These are phyloP conservation scores for Madurella fahalii DNA, from an alignment of 2,329 filamentous ascomycete species.

Conservation along the genomic window DNA sequence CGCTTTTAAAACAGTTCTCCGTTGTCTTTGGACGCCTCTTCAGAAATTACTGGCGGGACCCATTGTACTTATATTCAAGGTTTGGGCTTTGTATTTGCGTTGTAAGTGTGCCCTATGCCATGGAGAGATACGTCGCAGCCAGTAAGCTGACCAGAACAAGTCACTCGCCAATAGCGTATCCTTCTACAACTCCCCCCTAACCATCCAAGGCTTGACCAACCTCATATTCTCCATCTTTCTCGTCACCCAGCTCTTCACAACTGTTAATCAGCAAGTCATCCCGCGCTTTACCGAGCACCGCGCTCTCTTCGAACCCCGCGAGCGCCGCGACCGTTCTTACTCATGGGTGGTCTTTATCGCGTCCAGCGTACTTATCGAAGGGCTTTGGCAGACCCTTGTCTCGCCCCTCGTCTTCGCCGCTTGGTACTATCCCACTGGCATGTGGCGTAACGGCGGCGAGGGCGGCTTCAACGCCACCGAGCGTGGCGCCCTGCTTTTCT, in stretches of 20 bases:
- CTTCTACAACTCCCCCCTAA: constrained; percentile 50
- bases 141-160: too few species aligned
- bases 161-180: too few species aligned
- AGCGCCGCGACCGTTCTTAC: neutral
- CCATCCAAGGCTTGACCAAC: constrained; percentile 63
- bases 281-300: neutral
- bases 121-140: too few species aligned
- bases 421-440: neutral
- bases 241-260: constrained; percentile 48
- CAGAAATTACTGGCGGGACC: constrained; percentile 80
- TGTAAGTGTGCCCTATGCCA: too few species aligned
- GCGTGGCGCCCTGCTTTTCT: too few species aligned
- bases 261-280: neutral
- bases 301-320: neutral
- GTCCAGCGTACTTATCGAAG: neutral
- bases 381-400: neutral
- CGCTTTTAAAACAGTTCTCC: constrained; percentile 61
- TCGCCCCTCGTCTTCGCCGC: neutral
- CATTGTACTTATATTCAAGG: constrained; percentile 74
- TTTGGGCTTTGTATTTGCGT: constrained; percentile 54
- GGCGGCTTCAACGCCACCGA: too few species aligned
- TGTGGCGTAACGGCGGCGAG: neutral
- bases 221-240: constrained; percentile 73
- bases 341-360: neutral
- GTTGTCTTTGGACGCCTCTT: constrained; percentile 67